Base-by-base conservation (phyloP, 306 rosid genomes). In the Cucurbita moschata region DNA sequence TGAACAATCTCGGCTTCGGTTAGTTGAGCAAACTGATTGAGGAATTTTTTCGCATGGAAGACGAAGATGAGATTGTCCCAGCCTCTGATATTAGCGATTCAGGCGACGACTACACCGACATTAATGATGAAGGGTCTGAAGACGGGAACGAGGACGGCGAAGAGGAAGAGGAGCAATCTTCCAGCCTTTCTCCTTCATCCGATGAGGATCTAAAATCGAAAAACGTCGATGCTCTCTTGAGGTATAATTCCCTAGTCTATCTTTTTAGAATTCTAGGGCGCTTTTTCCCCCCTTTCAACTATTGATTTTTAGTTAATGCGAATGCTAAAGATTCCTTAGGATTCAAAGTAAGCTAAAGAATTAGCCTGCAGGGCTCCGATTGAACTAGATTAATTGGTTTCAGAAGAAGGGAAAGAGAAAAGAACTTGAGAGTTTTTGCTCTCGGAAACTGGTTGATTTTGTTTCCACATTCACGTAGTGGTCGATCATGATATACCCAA, bases 141-240 rank as follows among this genome's bases (percentile, higher is more conserved):
- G 78, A 57, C 10, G 55, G 16, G 35, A 7, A 69, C 13, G 77
- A 53, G 23, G 75, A 74, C 13, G 68, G 52, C 1, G 78, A 10
- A 77, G 77, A 64, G 3, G 78, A 10, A 77, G 77, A 35, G 60
- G 80, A 64, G 57, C 61, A 51, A 52, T 49, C 16, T 11, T 5
- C 37, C 44, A 50, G 42, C 12, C 61, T 26, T 69, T 79, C 69
- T 50, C 80, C 62, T 70, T 81, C 82, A 39, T 54, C 79, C 19
- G 82, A 55, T 5, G 85, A 78, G 14, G 82, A 86, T 70, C 87
- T 82, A 47, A 93, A 93, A 81, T 90, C 88, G 63, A 82, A 87
- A 77, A 93, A 93, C 51, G 97, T 93, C 42, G 92, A 93, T 38
- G 98, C 98, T 40, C 87, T 93, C 13, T 43, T 93, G 72, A 86